phyloP scores from a whole-genome alignment of 2,329 filamentous ascomycete genomes.

The Coleophoma crateriformis region DNA sequence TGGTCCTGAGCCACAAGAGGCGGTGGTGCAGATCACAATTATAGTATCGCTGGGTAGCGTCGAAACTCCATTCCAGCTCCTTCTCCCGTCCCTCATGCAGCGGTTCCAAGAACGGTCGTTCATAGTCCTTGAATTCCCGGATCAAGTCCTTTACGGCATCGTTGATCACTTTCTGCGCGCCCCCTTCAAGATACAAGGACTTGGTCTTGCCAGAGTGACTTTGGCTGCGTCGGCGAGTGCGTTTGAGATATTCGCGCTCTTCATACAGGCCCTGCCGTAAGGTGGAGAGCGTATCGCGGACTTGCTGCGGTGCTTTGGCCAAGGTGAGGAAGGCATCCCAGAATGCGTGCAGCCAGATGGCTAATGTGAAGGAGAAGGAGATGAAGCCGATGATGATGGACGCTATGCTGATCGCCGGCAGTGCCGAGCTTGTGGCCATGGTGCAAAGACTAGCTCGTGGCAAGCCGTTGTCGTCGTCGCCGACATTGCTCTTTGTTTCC shows the following conservation, averaged over 20 bases:
- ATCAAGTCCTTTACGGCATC: constrained; percentile 19
- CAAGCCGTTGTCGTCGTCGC: too few relatives aligned
- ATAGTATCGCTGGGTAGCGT: constrained; percentile 17
- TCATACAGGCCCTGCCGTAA: constrained; percentile 18
- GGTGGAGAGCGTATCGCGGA: constrained; percentile 12
- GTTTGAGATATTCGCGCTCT: constrained; percentile 17
- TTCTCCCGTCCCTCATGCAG: constrained; percentile 15
- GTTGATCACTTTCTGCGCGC: constrained; percentile 15
- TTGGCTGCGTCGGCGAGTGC: constrained; percentile 7
- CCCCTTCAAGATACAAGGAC: constrained; percentile 11
- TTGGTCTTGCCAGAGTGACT: constrained; percentile 1
- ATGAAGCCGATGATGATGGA: constrained; percentile 17
- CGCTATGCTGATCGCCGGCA: constrained; percentile 8
- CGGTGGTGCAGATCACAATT: constrained; percentile 12
- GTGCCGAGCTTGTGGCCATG: not conserved
- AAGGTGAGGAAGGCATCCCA: constrained; percentile 15
- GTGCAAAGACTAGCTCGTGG: not conserved
- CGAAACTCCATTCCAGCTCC: constrained; percentile 19
- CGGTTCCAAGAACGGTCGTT: constrained; percentile 9
- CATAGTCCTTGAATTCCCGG: constrained; percentile 15
- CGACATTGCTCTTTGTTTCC: too few relatives aligned
- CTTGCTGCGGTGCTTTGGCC: constrained; percentile 8
- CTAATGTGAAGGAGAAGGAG: constrained; percentile 14
- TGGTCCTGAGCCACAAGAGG: constrained; percentile 13
- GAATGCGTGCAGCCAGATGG: constrained; percentile 16